Percentiles rank a stretch among this genome's conserved stretches.
phyloP scores from a whole-genome alignment of 2,329 filamentous ascomycete species.

The Aspergillus intermedius region DNA sequence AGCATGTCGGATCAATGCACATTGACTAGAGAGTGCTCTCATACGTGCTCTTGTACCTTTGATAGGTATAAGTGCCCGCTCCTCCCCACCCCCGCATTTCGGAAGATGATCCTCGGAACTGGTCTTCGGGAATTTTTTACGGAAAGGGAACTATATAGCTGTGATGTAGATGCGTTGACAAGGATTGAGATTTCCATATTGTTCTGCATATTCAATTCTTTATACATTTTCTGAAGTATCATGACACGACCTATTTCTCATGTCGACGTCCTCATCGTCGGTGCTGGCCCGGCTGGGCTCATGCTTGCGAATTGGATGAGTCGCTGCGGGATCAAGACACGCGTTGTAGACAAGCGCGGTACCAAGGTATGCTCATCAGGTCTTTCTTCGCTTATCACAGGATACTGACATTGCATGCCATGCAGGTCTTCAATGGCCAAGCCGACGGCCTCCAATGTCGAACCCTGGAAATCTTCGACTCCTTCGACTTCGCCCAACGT shows the following conservation, averaged over 20 bases:
- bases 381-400: neutral
- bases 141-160: neutral
- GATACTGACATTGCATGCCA: neutral
- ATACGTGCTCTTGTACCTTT: too few species aligned
- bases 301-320: conserved; percentile 9
- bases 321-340: conserved; percentile 7
- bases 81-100: neutral
- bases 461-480: conserved; percentile 66
- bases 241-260: neutral
- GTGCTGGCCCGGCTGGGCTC: conserved; percentile 13
- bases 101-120: neutral
- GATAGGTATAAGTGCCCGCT: too few species aligned
- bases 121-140: neutral
- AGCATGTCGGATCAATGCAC: neutral
- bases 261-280: conserved; percentile 13
- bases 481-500: conserved; percentile 60
- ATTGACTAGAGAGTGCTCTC: too few species aligned
- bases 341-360: conserved; percentile 12
- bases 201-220: too few species aligned
- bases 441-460: conserved; percentile 56
- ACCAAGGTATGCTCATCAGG: conserved; percentile 1
- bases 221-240: too few species aligned
- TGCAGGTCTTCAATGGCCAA: conserved; percentile 26
- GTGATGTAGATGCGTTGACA: neutral
- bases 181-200: too few species aligned